These are phyloP conservation scores for Choricystis sp. DNA, from an alignment of 139 green algal genomes.

Conservation along the genomic window DNA sequence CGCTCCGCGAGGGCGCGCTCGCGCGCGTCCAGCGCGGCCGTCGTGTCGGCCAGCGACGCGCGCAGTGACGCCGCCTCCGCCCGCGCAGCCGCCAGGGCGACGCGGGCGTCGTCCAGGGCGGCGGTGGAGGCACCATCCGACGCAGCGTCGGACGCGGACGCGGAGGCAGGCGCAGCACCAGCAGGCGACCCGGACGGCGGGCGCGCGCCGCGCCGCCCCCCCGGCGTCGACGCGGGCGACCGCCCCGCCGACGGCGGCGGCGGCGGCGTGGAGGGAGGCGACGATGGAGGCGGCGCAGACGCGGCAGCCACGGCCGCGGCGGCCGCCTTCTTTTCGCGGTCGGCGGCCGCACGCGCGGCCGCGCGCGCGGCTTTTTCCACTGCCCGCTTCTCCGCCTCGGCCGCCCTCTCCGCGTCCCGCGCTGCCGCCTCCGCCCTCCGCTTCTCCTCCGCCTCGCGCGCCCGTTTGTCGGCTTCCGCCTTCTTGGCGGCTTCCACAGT, in stretches of 20 bases:
- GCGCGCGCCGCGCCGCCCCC: too few relatives aligned
- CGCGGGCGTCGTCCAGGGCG: too few relatives aligned
- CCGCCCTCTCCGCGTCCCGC: not conserved
- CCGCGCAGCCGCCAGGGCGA: not conserved
- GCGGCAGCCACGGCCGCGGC: constrained; percentile 3
- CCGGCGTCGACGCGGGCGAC: constrained; percentile 1
- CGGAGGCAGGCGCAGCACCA: not conserved
- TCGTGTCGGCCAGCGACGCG: constrained; percentile 7
- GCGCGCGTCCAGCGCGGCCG: too few relatives aligned
- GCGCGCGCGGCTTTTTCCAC: constrained; percentile 7
- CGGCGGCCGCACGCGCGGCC: constrained; percentile 2
- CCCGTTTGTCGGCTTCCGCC: constrained; percentile 7
- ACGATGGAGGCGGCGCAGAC: constrained; percentile 1
- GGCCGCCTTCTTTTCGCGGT: constrained; percentile 1
- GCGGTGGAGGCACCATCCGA: not conserved
- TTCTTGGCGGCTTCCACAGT: constrained; percentile 3
- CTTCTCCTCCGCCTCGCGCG: constrained; percentile 16
- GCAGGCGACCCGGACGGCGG: not conserved
- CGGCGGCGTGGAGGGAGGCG: not conserved
- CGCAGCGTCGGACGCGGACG: not conserved
- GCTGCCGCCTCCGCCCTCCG: constrained; percentile 3
- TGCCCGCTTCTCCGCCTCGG: constrained; percentile 15
- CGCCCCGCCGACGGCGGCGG: not conserved
- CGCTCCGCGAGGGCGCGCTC: too few relatives aligned
- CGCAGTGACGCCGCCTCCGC: constrained; percentile 2